A percentile compares a stretch with the other conserved stretches of the same genome.
phyloP scores from a whole-genome alignment of 805 yeast species.

The Teunomyces panamensis region DNA sequence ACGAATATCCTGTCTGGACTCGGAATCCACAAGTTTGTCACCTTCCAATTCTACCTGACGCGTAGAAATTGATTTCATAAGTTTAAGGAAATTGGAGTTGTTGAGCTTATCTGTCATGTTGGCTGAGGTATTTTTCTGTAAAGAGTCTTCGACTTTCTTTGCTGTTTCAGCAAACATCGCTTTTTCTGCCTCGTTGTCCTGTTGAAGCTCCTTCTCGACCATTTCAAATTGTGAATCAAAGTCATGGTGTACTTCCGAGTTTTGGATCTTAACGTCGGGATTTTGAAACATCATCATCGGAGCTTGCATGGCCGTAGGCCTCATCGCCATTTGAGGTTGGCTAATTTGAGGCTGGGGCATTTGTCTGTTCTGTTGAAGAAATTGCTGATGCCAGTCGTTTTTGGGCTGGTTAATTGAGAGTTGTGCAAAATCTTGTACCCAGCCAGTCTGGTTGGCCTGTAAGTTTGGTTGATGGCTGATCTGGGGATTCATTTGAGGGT shows the following conservation, averaged over 20 bases:
- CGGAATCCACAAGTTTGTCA: constrained; percentile 31
- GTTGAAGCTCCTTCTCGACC: constrained; percentile 27
- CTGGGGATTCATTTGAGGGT: constrained; percentile 3
- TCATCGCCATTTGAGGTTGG: neutral
- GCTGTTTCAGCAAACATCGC: constrained; percentile 41
- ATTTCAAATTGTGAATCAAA: constrained; percentile 33
- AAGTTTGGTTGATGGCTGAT: neutral
- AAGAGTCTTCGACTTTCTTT: constrained; percentile 28
- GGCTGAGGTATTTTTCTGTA: constrained; percentile 9
- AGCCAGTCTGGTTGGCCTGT: constrained; percentile 10
- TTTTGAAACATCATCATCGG: neutral
- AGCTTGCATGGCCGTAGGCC: neutral
- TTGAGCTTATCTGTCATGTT: constrained; percentile 29
- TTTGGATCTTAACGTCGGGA: neutral
- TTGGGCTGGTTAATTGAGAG: constrained; percentile 16
- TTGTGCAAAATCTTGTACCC: constrained; percentile 31
- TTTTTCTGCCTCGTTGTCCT: constrained; percentile 21
- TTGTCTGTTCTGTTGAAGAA: constrained; percentile 14
- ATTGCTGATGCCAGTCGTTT: constrained; percentile 26
- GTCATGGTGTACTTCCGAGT: constrained; percentile 1
- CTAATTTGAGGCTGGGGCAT: constrained; percentile 4
- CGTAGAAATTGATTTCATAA: constrained; percentile 38
- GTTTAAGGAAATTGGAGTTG: constrained; percentile 35
- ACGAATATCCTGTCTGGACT: constrained; percentile 20
- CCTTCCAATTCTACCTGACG: constrained; percentile 40